A percentile compares a stretch with the other conserved stretches of the same genome.
Conservation (phyloP, 768 basidiomycete species). For the Nidularia pulvinata region DNA sequence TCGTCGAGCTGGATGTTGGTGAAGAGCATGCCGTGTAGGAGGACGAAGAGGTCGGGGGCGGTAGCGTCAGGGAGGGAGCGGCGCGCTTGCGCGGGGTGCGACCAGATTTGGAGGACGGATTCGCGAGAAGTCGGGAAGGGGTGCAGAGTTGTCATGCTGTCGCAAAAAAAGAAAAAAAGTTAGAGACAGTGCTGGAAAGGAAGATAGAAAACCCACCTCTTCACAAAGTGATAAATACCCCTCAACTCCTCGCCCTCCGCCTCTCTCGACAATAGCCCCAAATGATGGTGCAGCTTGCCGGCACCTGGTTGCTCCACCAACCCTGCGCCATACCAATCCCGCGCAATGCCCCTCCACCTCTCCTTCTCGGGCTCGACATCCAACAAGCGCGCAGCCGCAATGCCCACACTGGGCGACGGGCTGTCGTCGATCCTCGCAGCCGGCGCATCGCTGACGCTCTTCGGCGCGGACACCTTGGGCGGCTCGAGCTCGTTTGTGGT, state of each 20-base stretch:
- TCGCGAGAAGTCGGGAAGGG: constrained; percentile 89
- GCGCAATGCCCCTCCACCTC: constrained; percentile 85
- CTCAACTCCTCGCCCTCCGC: constrained; percentile 80
- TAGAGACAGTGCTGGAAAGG: not conserved
- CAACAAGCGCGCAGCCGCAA: constrained; percentile 77
- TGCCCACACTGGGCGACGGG: constrained; percentile 78
- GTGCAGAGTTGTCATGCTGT: constrained; percentile 93
- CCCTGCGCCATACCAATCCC: constrained; percentile 92
- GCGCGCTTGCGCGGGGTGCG: constrained; percentile 66
- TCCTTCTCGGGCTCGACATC: constrained; percentile 93
- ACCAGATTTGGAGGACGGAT: constrained; percentile 89
- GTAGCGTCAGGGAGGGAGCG: constrained; percentile 77
- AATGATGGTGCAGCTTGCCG: constrained; percentile 92
- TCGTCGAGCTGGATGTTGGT: constrained; percentile 95
- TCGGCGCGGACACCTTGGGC: constrained; percentile 17
- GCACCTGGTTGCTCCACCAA: constrained; percentile 90
- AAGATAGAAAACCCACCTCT: constrained; percentile 62
- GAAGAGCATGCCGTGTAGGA: constrained; percentile 96
- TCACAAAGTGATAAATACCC: constrained; percentile 91
- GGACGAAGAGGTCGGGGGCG: constrained; percentile 81
- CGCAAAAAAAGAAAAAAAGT: too few relatives aligned
- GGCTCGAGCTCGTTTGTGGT: constrained; percentile 10
- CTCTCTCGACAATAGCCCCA: constrained; percentile 87
- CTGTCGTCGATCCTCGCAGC: constrained; percentile 64
- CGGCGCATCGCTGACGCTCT: constrained; percentile 47